Evolutionary conservation across 345 rosid species (phyloP), one percentile per base, ranked within the genome.

Genomic region (Isatis tinctoria): DNA sequence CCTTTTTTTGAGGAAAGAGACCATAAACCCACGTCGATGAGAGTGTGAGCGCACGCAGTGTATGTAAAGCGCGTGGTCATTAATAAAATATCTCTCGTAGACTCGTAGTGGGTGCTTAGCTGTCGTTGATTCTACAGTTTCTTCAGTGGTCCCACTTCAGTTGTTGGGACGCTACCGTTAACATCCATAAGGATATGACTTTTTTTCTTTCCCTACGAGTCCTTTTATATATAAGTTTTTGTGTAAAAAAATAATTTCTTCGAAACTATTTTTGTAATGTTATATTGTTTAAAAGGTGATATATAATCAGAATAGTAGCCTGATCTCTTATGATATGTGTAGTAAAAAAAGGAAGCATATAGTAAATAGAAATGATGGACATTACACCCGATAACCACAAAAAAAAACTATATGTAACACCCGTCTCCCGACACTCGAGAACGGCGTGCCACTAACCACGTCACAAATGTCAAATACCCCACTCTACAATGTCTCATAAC

Each of bases 141-240:
- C 8, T 24, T 45, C 8, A 1, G 20, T 3, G 72, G 27, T 51
- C 72, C 52, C 36, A 39, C 26, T 37, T 67, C 0, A 35, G 70
- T 48, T 65, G 70, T 48, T 65, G 44, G 71, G 35, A 70, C 45
- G 66, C 58, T 70, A 70, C 54, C 10, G 62, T 53, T 57, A 14
- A 48, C 32, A 17, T 57, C 30, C 58, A 18, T 43, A 60, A 30
- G 14, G 65, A 40, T 26, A 41, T 60, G n/a, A 17, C n/a, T 14
- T 16, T 52, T 12, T n/a, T 51, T 24, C 27, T 28, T 16, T 30
- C 16, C 16, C 33, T n/a, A 6, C 18, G 37, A 32, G 4, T 4
- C 18, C 12, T 60, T 20, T 20, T 60, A 11, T 13, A 60, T 60
- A 11, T 13, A 60, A 37, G 11, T 60, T 14, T 37, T 2, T 18